Conservation (phyloP, 2,329 filamentous ascomycete species). For the Fusarium multiceps region DNA sequence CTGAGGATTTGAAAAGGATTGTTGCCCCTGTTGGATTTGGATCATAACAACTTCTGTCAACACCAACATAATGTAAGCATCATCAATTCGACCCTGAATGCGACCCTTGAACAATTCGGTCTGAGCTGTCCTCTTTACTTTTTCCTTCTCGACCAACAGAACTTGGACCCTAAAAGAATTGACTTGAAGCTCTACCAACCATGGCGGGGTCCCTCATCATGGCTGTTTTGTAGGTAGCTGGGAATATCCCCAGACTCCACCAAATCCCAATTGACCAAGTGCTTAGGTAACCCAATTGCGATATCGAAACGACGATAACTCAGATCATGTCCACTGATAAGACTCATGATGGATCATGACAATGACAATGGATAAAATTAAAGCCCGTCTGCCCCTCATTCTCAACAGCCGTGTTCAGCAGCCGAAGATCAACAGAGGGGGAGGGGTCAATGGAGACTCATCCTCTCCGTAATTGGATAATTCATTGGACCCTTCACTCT, state of each 20-base stretch:
- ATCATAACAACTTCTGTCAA: slow-evolving; percentile 27
- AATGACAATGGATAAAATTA: background rate
- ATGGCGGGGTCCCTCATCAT: background rate
- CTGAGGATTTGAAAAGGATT: slow-evolving; percentile 9
- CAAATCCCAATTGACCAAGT: background rate
- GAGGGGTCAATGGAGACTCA: slow-evolving; percentile 42
- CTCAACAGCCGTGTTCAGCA: slow-evolving; percentile 45
- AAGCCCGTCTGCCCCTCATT: slow-evolving; percentile 20
- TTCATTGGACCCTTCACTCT: slow-evolving; percentile 10
- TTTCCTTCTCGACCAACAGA: background rate
- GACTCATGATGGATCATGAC: background rate
- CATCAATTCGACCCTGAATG: background rate
- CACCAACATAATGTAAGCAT: slow-evolving; percentile 17
- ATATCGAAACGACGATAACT: background rate
- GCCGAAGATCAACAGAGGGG: slow-evolving; percentile 44
- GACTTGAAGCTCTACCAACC: background rate
- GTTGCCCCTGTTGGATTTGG: slow-evolving; percentile 11
- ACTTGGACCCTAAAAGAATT: background rate
- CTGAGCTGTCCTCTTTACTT: background rate
- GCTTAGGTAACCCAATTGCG: background rate
- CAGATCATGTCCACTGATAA: background rate
- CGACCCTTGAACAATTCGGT: background rate
- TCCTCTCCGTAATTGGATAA: slow-evolving; percentile 36
- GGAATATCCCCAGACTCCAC: background rate
- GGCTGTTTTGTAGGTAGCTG: background rate